phyloP scores from a whole-genome alignment of 129 eudicot genomes.

The Smallanthus sonchifolius region DNA sequence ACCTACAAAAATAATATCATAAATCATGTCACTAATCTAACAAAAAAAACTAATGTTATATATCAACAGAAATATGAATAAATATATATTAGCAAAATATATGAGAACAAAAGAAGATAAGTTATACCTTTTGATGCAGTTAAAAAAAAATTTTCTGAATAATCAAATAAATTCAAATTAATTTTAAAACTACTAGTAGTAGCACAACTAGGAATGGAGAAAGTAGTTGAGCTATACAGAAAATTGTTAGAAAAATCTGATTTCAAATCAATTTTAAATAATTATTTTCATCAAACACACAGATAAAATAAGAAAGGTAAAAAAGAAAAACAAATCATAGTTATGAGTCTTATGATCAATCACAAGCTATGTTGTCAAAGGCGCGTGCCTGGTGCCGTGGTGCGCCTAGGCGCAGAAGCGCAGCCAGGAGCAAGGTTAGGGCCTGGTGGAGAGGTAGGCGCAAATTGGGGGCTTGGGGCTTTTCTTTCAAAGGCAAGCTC shows the following conservation, averaged over 20 bases:
- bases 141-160: not conserved
- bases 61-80: not conserved
- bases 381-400: too few species aligned
- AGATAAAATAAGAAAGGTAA: too few species aligned
- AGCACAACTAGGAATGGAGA: not conserved
- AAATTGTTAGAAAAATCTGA: not conserved
- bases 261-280: too few species aligned
- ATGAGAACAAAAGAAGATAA: not conserved
- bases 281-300: too few species aligned
- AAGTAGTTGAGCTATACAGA: not conserved
- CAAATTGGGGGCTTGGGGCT: too few species aligned
- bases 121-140: not conserved
- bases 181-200: not conserved
- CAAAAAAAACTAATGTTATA: not conserved
- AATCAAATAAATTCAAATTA: not conserved
- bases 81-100: not conserved
- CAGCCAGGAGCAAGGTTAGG: too few species aligned
- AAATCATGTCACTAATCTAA: constrained; percentile 8
- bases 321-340: too few species aligned
- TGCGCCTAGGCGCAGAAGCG: too few species aligned
- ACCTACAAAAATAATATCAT: constrained; percentile 25
- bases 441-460: too few species aligned
- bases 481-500: too few species aligned
- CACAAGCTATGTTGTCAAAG: too few species aligned
- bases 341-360: too few species aligned